A percentile compares a stretch with the other conserved stretches of the same genome.
phyloP scores from a whole-genome alignment of 2,329 filamentous ascomycete species.

The Aspergillus amoenus region DNA sequence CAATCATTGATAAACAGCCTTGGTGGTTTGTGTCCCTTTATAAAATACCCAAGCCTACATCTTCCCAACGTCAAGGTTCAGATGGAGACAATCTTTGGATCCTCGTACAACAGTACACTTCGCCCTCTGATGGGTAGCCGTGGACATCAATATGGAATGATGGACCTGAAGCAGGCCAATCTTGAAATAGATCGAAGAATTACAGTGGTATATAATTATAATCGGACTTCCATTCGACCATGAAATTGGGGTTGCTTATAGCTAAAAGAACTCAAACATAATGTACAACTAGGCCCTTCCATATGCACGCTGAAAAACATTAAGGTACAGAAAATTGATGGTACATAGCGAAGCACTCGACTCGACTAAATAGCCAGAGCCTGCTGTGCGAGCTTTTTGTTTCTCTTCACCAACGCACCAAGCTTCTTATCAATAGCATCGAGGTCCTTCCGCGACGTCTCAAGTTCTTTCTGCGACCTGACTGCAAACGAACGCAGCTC shows the following conservation, averaged over 20 bases:
- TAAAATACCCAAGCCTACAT: too few relatives aligned
- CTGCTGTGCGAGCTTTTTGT: slow-evolving; percentile 45
- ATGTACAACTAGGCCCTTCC: neutral
- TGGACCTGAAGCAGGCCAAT: too few relatives aligned
- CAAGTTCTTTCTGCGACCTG: slow-evolving; percentile 62
- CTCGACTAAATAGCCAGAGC: slow-evolving; percentile 29
- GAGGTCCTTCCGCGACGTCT: slow-evolving; percentile 69
- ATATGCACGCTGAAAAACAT: neutral
- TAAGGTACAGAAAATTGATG: neutral
- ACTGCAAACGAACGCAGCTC: slow-evolving; percentile 41
- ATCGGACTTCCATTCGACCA: neutral
- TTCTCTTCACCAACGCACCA: slow-evolving; percentile 40
- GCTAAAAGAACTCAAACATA: neutral
- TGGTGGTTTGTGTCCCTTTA: too few relatives aligned
- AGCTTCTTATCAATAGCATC: slow-evolving; percentile 48
- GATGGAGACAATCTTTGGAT: too few relatives aligned
- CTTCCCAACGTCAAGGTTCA: too few relatives aligned
- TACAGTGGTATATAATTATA: neutral
- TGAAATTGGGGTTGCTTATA: too few relatives aligned
- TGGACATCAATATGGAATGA: too few relatives aligned
- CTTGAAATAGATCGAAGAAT: neutral
- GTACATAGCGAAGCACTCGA: neutral
- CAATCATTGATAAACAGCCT: too few relatives aligned
- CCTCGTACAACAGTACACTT: too few relatives aligned
- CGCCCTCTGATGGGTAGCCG: too few relatives aligned